A percentile compares a stretch with the other conserved stretches of the same genome.
Evolutionary conservation across 1,284 basidiomycete species (phyloP).

Genomic region (Sporisorium iseilematis-ciliati): DNA sequence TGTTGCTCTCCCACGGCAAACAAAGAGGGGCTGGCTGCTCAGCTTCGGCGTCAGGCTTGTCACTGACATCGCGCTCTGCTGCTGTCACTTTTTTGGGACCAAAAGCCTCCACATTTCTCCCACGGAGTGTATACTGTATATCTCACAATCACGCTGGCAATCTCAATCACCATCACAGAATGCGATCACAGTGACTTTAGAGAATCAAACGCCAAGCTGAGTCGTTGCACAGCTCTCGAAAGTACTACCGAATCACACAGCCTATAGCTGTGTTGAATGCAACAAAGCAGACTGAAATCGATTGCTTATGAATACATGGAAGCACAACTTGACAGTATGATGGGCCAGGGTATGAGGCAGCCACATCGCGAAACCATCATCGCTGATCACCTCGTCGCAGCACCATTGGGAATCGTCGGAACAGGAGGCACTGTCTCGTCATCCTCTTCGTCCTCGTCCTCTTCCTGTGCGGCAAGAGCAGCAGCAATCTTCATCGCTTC

Average conservation of each 20-base stretch:
- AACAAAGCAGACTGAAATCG: neutral
- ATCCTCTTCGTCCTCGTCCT: conserved; percentile 60
- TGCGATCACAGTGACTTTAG: neutral
- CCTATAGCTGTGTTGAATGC: too few relatives aligned
- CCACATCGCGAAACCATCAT: too few relatives aligned
- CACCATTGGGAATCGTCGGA: conserved; percentile 26
- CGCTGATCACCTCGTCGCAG: conserved; percentile 21
- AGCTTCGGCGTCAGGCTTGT: neutral
- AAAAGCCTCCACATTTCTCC: conserved; percentile 15
- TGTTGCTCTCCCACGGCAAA: neutral
- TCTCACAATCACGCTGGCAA: conserved; percentile 10
- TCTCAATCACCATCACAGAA: neutral
- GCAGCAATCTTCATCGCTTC: conserved; percentile 66
- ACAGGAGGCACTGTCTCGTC: conserved; percentile 32
- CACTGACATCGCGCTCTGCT: neutral
- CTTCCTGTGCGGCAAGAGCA: conserved; percentile 57
- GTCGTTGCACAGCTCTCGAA: too few relatives aligned
- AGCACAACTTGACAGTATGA: conserved; percentile 6
- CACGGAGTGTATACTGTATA: neutral
- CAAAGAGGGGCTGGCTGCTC: conserved; percentile 1
- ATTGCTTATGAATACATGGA: conserved; percentile 2
- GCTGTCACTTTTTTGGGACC: neutral
- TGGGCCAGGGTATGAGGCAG: conserved; percentile 1
- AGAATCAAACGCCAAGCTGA: too few relatives aligned
- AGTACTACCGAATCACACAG: too few relatives aligned